Evolutionary conservation across 2,329 filamentous ascomycete genomes (phyloP).

Genomic region (Colletotrichum sp.): DNA sequence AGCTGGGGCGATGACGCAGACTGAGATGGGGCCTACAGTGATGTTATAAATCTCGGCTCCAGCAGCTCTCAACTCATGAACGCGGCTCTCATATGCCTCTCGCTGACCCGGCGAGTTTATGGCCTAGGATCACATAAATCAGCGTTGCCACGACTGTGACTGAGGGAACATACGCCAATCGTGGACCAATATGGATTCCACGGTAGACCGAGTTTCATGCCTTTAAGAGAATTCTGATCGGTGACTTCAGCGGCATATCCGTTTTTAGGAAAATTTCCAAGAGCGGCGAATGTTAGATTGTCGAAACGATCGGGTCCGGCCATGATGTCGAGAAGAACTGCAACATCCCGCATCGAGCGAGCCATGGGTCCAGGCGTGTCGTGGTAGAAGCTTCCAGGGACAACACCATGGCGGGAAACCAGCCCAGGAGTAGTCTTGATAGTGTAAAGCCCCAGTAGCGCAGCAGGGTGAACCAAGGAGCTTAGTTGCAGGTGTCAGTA

Average conservation of each 20-base stretch:
- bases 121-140: neutral
- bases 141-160: neutral
- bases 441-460: neutral
- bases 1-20: neutral
- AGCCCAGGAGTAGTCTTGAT: constrained; percentile 2
- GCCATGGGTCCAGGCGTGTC: neutral
- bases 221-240: neutral
- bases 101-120: neutral
- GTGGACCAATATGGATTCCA: neutral
- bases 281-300: neutral
- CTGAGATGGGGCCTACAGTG: neutral
- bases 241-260: neutral
- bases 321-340: neutral
- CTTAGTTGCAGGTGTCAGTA: neutral
- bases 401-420: neutral
- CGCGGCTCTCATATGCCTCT: neutral
- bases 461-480: neutral
- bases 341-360: neutral
- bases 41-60: neutral
- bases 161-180: neutral
- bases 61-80: neutral
- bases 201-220: neutral
- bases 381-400: neutral
- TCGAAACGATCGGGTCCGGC: neutral
- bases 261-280: neutral